Base-by-base conservation (phyloP, 176 grass and related monocot genomes). In the Alopecurus myosuroides region DNA sequence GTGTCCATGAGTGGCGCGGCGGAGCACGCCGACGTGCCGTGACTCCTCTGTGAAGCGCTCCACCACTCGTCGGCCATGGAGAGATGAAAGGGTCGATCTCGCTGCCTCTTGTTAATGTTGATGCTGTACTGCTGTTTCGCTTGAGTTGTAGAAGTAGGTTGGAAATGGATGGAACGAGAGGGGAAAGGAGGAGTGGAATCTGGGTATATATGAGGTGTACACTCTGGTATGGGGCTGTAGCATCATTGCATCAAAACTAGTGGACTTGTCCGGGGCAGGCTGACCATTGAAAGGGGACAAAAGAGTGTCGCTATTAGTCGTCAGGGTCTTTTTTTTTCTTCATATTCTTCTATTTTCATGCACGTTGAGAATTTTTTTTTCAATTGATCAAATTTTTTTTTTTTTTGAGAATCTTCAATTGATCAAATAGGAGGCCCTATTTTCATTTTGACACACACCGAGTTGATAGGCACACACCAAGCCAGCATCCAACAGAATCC, bases 41-140 rank as follows among this genome's bases (percentile, higher is more conserved):
- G 69, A 61, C 76, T 76, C 76, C 89, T 80, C 50, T 79, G 80
- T 31, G 84, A 83, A n/a, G 63, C 35, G 19, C 49, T 62, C 89
- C 89, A 91, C 89, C 85, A 91, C 81, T 91, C 85, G 49, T 87
- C 85, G 58, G 89, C 89, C 89, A 91, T 91, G 69, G 82, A 53
- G 82, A 53, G 74, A 52, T 10, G 55, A n/a, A 65, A 52, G 14
- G 13, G 50, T 36, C 7, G 77, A 58, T 58, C 37, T 85, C 50
- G 17, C 40, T 74, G 31, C 34, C 70, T 80, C 53, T 65, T 26
- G 12, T 52, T 74, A 81, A 19, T 40, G 53, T 37, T 73, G 81
- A 15, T 46, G 49, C 36, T 31, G 62, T 66, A 17, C 1, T 52
- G 52, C 31, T 52, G 63, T 51, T 83, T 76, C 51, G 67, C 69